These are phyloP conservation scores for Hypocrella siamensis DNA, from an alignment of 2,329 filamentous ascomycete species.

Conservation along the genomic window DNA sequence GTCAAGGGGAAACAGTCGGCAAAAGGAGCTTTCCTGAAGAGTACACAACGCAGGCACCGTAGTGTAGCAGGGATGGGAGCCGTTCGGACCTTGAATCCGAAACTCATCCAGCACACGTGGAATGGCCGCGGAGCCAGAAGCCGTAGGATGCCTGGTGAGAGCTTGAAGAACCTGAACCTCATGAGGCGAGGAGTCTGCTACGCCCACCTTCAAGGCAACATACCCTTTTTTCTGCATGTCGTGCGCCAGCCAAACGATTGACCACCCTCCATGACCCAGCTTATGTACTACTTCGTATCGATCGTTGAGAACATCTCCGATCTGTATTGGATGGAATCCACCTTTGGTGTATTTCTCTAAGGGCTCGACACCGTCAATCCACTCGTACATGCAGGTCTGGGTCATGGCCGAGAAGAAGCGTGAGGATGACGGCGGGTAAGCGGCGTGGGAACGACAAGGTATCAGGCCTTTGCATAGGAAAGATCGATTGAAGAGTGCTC, in stretches of 20 bases:
- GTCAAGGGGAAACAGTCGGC: slow-evolving; percentile 10
- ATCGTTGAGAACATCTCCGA: background rate
- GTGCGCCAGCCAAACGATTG: slow-evolving; percentile 6
- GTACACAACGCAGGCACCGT: slow-evolving; percentile 11
- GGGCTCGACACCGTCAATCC: background rate
- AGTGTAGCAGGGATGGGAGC: slow-evolving; percentile 12
- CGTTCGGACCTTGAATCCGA: slow-evolving; percentile 12
- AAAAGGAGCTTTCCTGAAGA: slow-evolving; percentile 6
- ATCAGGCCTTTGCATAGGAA: too few relatives aligned
- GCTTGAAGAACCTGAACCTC: background rate
- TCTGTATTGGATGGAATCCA: background rate
- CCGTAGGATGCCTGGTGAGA: background rate
- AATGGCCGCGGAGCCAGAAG: slow-evolving; percentile 2
- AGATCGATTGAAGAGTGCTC: too few relatives aligned
- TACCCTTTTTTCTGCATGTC: slow-evolving; percentile 1
- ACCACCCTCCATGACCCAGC: slow-evolving; percentile 4
- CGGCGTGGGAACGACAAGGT: too few relatives aligned
- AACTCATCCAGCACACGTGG: slow-evolving; percentile 10
- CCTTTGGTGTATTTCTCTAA: background rate
- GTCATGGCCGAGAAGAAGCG: background rate
- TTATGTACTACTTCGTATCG: slow-evolving; percentile 6
- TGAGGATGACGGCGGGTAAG: too few relatives aligned
- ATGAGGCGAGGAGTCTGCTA: slow-evolving; percentile 2
- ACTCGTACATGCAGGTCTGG: background rate
- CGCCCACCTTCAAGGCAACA: slow-evolving; percentile 4